Evolutionary conservation across 2,329 filamentous ascomycete species (phyloP), one percentile per base, ranked within the genome.

Genomic region (Ophiostoma tasmaniense): DNA sequence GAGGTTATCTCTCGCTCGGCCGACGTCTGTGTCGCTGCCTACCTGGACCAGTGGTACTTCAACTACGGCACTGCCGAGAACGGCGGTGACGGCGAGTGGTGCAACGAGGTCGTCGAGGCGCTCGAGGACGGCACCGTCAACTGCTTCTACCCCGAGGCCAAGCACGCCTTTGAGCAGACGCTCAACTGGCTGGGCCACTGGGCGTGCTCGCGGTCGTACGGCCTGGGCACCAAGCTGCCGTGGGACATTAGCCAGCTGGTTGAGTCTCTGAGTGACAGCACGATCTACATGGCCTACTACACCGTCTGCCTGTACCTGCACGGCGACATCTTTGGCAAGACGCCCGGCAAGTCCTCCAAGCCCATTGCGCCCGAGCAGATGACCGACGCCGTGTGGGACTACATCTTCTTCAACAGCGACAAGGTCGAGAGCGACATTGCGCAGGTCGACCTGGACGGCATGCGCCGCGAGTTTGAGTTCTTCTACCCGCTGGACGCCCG

Each of bases 41-140:
- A 94, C 73, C 88, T 98, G 76, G 94, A 97, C 75, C 95, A 99
- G 80, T 99, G 95, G 93, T 99, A 96, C 81, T 83, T 99, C 75
- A 94, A 97, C 80, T 99, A 99, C 76, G 72, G 72, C 55, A 69
- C 66, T 8, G 62, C 66, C 11, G 72, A 73, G 70, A 73, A 73
- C 67, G 72, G 72, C 30, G 95, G 95, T 71, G 91, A 93, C 80
- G 91, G 92, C 61, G 85, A 89, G 66, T 98, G 95, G 95, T 91
- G 91, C 76, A 81, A 90, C 72, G 83, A 85, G 61, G 92, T 90
- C 17, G 82, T 93, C 68, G 84, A 89, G 73, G 89, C 90, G 76
- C 87, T 96, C 64, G 85, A 86, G 68, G 87, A 89, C 75, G 85
- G 83, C 69, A 84, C 88, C 71, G 85, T 86, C 70, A 85, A 97